phyloP scores from a whole-genome alignment of 148 eudicot genomes.

The Rhododendron ferrugineum region DNA sequence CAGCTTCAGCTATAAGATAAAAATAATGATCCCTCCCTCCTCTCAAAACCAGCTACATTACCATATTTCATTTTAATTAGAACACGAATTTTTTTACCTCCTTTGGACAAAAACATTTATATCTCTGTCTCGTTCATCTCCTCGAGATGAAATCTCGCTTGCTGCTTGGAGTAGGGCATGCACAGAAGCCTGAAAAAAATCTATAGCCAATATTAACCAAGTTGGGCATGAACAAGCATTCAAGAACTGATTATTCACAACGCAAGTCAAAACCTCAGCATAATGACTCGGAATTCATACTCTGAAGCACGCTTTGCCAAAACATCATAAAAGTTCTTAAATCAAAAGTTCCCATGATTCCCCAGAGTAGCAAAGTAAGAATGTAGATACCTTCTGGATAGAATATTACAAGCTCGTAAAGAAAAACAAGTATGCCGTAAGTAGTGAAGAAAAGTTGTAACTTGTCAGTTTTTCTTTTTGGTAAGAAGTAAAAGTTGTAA shows the following conservation, averaged over 20 bases:
- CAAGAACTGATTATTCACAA: neutral
- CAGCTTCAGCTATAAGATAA: neutral
- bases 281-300: neutral
- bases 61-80: neutral
- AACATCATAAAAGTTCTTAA: neutral
- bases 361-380: neutral
- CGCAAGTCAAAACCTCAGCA: neutral
- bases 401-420: neutral
- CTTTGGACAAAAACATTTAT: constrained; percentile 73
- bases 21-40: neutral
- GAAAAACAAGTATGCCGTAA: neutral
- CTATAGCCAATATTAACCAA: constrained; percentile 5
- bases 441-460: neutral
- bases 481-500: neutral
- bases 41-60: neutral
- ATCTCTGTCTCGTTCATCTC: constrained; percentile 76
- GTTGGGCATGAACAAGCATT: neutral
- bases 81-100: constrained; percentile 40
- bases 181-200: constrained; percentile 68
- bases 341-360: neutral
- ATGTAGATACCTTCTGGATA: neutral
- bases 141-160: constrained; percentile 74
- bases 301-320: neutral
- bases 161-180: constrained; percentile 86
- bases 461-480: neutral